Evolutionary conservation across 2,329 filamentous ascomycete genomes (phyloP), one percentile per base, ranked within the genome.

Genomic region (Pyrenophora graminea): DNA sequence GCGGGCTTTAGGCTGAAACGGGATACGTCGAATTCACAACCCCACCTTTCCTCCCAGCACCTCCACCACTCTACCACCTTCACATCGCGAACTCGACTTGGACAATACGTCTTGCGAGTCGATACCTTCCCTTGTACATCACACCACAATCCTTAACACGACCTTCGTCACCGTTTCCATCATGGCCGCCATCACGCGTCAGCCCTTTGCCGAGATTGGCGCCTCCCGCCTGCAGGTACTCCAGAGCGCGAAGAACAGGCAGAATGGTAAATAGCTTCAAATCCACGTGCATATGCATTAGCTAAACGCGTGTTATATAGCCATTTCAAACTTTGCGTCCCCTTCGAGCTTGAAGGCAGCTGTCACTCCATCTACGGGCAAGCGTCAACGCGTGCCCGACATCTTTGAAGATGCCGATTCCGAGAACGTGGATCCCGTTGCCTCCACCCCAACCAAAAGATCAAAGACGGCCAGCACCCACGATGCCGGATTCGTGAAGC

Each of bases 181-280:
- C 44, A 66, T 72, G 67, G 59, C 69, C 51, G 82, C 69, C 73
- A 81, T 61, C 55, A 76, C 79, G 56, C 84, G 89, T 67, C 87
- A 90, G 75, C 89, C 89, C 5, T 91, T 92, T 72, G 89, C 85
- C 69, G 86, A 86, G 41, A 79, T 92, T 47, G 84, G 89, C 69
- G 81, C 80, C 62, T 77, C 85, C 49, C 84, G 89, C 61, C 79
- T 92, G 21, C 87, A 90, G 72, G 84, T 79, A 58, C 78, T 93
- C 64, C 86, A 85, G 21, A 90, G 85, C 74, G 76, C 87, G 43
- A 93, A 91, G 79, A 92, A 92, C 73, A 81, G 86, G 73, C 89
- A 92, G 67, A 83, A 82, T 76, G 78, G 80, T 83, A 78, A 64
- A 71, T 23, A 18, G n/a, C 39, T 19, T 48, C 30, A 5, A 18